Base-by-base conservation (phyloP, 2,329 filamentous ascomycete species). In the Corniculantispora saksenae region DNA sequence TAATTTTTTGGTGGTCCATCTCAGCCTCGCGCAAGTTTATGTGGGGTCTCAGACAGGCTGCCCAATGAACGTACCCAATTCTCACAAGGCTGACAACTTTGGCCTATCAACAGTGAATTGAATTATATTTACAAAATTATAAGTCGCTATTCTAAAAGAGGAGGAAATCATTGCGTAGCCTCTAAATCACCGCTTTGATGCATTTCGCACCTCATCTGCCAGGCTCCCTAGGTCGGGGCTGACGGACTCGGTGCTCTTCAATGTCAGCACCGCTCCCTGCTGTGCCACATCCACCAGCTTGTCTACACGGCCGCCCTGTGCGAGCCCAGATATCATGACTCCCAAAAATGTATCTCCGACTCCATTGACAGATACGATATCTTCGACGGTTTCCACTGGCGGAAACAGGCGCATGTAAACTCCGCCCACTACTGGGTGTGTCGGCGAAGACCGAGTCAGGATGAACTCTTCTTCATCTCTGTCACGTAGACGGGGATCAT, bases 281-380 rank as follows among this genome's bases (percentile, higher is more conserved):
- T 98, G 95, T 35, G 94, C 94, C 43, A 95, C 78, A 65, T 88
- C 82, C n/a, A 99, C 82, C 63, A 95, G 76, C 55, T 89, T 83
- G 72, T 88, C 78, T 66, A 86, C 74, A 66, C 78, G 79, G 3
- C 82, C 83, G 0, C 84, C 84, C 71, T 83, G 85, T 0, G 89
- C 88, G 69, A 98, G 75, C 0, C 91, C 92, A 1, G 93, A 90
- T n/a, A 97, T 81, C 64, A 97, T 71, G 17, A 93, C 90, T 0
- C 94, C 95, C 10, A 96, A 82, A 75, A 98, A 94, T 0, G 95
- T 97, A 77, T 99, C 95, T 0, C 95, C 95, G 2, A 93, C 93
- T 0, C 94, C 95, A 75, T 98, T 98, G 12, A 98, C 94, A 55
- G 93, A 97, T 1, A 94, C 88, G 1, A 97, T 83, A 29, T 95